phyloP scores from a whole-genome alignment of 805 yeast species.

The Diddensiella santjacobensis region DNA sequence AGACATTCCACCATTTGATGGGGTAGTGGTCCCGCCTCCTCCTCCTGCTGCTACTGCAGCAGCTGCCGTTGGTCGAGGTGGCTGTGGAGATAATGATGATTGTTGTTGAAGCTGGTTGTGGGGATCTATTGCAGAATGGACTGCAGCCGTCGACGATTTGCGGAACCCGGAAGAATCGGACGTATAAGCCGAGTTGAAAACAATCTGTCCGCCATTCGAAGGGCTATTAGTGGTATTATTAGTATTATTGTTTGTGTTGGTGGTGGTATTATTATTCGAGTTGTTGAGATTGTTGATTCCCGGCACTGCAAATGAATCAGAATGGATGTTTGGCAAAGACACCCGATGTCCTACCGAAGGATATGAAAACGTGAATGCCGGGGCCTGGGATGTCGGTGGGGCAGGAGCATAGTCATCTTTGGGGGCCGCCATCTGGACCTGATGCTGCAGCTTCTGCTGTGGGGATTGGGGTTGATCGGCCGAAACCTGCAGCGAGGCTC shows the following conservation, averaged over 20 bases:
- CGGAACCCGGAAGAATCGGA: conserved; percentile 26
- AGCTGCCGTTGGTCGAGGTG: background rate
- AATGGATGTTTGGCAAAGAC: conserved; percentile 25
- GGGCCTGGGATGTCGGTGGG: conserved; percentile 5
- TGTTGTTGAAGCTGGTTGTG: conserved; percentile 15
- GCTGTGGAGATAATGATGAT: background rate
- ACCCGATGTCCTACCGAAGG: conserved; percentile 24
- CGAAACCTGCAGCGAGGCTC: conserved; percentile 24
- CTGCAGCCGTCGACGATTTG: conserved; percentile 21
- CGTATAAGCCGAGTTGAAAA: conserved; percentile 26
- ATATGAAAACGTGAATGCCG: conserved; percentile 7
- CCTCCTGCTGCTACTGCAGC: background rate
- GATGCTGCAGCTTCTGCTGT: conserved; percentile 1
- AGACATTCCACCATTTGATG: background rate
- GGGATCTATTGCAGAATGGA: conserved; percentile 39
- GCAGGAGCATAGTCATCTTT: conserved; percentile 3
- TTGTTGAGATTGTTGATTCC: conserved; percentile 11
- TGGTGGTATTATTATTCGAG: background rate
- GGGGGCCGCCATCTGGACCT: background rate
- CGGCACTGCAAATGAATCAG: conserved; percentile 12
- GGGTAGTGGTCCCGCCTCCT: conserved; percentile 1
- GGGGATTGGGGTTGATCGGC: background rate
- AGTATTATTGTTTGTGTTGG: background rate
- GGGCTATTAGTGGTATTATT: background rate
- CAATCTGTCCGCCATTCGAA: conserved; percentile 8